These are phyloP conservation scores for Leucocoprinus gongylophorus DNA, from an alignment of 1,284 basidiomycete species.

Conservation along the genomic window DNA sequence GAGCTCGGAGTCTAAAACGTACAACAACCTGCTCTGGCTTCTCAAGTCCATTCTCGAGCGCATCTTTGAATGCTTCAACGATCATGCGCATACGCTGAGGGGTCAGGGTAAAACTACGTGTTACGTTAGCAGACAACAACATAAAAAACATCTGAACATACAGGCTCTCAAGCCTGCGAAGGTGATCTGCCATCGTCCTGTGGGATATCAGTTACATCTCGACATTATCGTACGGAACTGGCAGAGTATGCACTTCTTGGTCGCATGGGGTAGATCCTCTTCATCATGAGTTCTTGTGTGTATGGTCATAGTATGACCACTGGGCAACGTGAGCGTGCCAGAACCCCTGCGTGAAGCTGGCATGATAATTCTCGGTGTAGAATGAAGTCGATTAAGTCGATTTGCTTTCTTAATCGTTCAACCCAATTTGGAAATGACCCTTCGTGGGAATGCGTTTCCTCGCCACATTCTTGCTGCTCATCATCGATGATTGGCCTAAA, in stretches of 20 bases:
- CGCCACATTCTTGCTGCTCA: constrained; percentile 9
- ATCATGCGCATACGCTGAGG: constrained; percentile 97
- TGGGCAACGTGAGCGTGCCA: constrained; percentile 63
- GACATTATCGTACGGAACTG: neutral
- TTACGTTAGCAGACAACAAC: neutral
- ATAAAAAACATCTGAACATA: constrained; percentile 35
- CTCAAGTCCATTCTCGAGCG: constrained; percentile 81
- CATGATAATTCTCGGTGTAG: constrained; percentile 33
- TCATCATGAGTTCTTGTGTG: constrained; percentile 76
- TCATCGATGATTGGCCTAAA: constrained; percentile 87
- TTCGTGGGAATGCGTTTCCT: constrained; percentile 18
- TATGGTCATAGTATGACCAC: constrained; percentile 69
- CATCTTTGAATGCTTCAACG: constrained; percentile 91
- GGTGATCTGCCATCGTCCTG: constrained; percentile 84
- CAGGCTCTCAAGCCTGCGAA: constrained; percentile 81
- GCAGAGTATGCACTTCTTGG: constrained; percentile 57
- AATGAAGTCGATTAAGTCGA: constrained; percentile 12
- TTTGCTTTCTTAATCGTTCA: constrained; percentile 5
- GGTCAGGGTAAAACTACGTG: constrained; percentile 70
- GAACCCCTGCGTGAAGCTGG: constrained; percentile 67
- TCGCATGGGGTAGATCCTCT: constrained; percentile 79
- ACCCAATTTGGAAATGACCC: constrained; percentile 2
- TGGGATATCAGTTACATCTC: constrained; percentile 9
- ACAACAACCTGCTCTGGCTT: constrained; percentile 87
- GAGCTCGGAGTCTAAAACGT: constrained; percentile 30